Percentiles rank a stretch among this genome's conserved stretches.
phyloP scores from a whole-genome alignment of 352 stramenopile genomes.

The Globisporangium paddicum region DNA sequence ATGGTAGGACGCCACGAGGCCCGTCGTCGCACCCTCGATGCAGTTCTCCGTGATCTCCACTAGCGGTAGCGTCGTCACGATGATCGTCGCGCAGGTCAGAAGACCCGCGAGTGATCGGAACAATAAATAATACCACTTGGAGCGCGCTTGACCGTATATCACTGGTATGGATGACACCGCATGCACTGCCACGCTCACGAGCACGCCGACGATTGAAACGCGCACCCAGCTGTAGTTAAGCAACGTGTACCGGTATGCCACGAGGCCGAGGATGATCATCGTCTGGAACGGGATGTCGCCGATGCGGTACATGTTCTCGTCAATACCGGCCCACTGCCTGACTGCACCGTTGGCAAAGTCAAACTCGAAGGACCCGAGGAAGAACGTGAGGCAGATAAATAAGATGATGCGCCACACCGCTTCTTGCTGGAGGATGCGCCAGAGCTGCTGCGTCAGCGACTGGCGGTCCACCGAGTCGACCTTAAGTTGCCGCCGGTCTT shows the following conservation, averaged over 20 bases:
- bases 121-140: conserved; percentile 40
- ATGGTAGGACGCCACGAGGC: conserved; percentile 55
- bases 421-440: conserved; percentile 73
- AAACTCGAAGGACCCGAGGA: conserved; percentile 63
- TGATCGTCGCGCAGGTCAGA: conserved; percentile 25
- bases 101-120: conserved; percentile 42
- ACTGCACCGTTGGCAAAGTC: conserved; percentile 47
- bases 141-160: conserved; percentile 42
- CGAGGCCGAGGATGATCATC: conserved; percentile 39
- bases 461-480: conserved; percentile 60
- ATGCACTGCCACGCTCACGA: conserved; percentile 30
- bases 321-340: conserved; percentile 37
- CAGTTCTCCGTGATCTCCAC: conserved; percentile 75
- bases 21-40: conserved; percentile 63
- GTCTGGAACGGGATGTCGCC: conserved; percentile 40
- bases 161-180: conserved; percentile 35
- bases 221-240: conserved; percentile 77
- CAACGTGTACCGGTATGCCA: conserved; percentile 48
- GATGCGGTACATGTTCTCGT: conserved; percentile 31
- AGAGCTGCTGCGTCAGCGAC: conserved; percentile 56
- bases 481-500: conserved; percentile 70
- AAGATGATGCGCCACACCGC: conserved; percentile 70
- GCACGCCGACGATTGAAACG: conserved; percentile 37
- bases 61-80: conserved; percentile 57
- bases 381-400: conserved; percentile 58